A percentile compares a stretch with the other conserved stretches of the same genome.
phyloP scores from a whole-genome alignment of 2,329 filamentous ascomycete species.

The Geosmithia flava region DNA sequence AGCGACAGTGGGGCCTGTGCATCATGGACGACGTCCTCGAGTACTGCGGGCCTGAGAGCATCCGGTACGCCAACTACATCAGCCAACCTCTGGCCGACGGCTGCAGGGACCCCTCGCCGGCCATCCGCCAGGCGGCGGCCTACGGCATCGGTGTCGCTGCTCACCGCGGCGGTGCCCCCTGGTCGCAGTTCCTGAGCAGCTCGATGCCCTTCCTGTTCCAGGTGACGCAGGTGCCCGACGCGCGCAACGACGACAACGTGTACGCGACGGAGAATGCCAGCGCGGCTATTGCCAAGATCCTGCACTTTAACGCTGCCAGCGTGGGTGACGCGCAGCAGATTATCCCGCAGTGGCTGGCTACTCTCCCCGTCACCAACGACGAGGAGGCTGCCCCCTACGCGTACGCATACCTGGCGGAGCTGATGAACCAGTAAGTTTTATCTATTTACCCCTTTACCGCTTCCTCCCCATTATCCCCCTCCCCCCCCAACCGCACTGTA shows the following conservation, averaged over 20 bases:
- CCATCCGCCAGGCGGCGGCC: conserved; percentile 88
- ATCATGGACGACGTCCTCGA: conserved; percentile 98
- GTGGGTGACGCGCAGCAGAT: conserved; percentile 67
- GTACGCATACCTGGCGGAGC: conserved; percentile 79
- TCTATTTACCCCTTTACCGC: background rate
- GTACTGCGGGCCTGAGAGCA: conserved; percentile 85
- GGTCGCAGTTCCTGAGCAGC: conserved; percentile 76
- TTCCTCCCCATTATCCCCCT: background rate
- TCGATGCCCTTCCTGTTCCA: conserved; percentile 76
- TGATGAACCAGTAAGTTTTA: conserved; percentile 81
- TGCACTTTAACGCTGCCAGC: conserved; percentile 75
- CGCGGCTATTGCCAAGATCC: conserved; percentile 90
- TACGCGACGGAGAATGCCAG: conserved; percentile 97
- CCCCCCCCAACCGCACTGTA: too few relatives aligned
- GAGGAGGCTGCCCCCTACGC: conserved; percentile 96
- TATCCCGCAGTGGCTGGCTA: conserved; percentile 77
- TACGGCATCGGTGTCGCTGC: conserved; percentile 95
- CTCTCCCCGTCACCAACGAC: conserved; percentile 83
- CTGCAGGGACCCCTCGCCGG: conserved; percentile 73
- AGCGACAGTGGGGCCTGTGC: conserved; percentile 97
- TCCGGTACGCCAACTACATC: conserved; percentile 76
- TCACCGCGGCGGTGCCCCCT: conserved; percentile 76
- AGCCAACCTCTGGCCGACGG: conserved; percentile 77
- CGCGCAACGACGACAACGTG: conserved; percentile 82
- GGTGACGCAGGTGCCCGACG: conserved; percentile 67